A percentile compares a stretch with the other conserved stretches of the same genome.
Conservation (phyloP, 2,329 filamentous ascomycete genomes). For the Neonectria punicea region DNA sequence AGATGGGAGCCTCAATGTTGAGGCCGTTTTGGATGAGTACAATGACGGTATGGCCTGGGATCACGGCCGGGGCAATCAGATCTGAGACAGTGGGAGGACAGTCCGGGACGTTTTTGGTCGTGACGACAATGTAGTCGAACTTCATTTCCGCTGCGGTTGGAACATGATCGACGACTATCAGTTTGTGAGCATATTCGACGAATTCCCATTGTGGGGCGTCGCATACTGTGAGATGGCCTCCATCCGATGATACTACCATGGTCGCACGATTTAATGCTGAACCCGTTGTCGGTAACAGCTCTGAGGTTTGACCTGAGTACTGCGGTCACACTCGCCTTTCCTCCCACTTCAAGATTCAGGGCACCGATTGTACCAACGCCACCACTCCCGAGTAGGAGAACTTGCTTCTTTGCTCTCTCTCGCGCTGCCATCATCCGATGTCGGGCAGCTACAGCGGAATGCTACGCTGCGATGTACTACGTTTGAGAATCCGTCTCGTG, state of each 20-base stretch:
- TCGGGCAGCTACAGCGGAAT: not conserved
- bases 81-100: conserved; percentile 1
- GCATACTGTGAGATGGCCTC: not conserved
- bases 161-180: not conserved
- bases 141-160: not conserved
- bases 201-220: not conserved
- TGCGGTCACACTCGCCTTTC: not conserved
- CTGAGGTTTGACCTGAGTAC: not conserved
- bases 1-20: conserved; percentile 1
- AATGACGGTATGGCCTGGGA: not conserved
- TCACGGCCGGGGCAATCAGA: not conserved
- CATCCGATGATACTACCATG: not conserved
- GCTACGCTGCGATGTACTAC: no score
- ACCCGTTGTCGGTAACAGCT: not conserved
- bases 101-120: conserved; percentile 6
- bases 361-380: conserved; percentile 2
- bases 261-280: not conserved
- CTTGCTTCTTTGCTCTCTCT: not conserved
- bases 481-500: not conserved
- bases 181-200: not conserved
- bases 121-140: conserved; percentile 10
- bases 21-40: conserved; percentile 10
- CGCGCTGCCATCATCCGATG: not conserved
- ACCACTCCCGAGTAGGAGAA: not conserved
- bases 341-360: not conserved